Percentiles rank a stretch among this genome's conserved stretches.
Conservation (phyloP, 2,329 filamentous ascomycete genomes). For the Plenodomus biglobosus region DNA sequence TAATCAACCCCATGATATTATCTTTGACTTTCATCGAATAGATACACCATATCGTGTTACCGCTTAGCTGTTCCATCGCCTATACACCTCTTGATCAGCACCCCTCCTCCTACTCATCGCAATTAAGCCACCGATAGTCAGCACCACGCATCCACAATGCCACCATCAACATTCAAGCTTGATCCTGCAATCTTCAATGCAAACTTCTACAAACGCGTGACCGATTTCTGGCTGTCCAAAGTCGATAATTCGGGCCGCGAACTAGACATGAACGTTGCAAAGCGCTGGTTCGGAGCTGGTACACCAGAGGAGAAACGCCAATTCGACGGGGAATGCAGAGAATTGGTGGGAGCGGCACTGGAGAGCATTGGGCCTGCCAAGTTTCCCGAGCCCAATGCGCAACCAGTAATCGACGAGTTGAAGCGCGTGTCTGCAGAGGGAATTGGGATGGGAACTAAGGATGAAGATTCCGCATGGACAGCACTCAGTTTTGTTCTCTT, state of each 20-base stretch:
- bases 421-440: slow-evolving; percentile 9
- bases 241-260: slow-evolving; percentile 29
- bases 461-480: slow-evolving; percentile 35
- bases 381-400: slow-evolving; percentile 34
- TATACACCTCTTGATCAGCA: slow-evolving; percentile 5
- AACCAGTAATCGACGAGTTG: slow-evolving; percentile 45
- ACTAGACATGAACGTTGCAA: slow-evolving; percentile 24
- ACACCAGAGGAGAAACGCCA: slow-evolving; percentile 35
- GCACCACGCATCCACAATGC: slow-evolving; percentile 25
- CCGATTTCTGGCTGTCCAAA: slow-evolving; percentile 45
- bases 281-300: slow-evolving; percentile 43
- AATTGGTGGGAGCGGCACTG: slow-evolving; percentile 41
- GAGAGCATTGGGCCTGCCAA: slow-evolving; percentile 42
- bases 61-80: slow-evolving; percentile 6
- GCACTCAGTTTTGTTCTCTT: slow-evolving; percentile 58
- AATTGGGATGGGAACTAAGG: slow-evolving; percentile 18
- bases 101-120: slow-evolving; percentile 4
- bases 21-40: not conserved
- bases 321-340: slow-evolving; percentile 43
- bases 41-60: slow-evolving; percentile 6
- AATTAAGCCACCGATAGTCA: not conserved
- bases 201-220: slow-evolving; percentile 41
- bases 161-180: slow-evolving; percentile 34
- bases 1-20: not conserved
- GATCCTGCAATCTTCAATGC: slow-evolving; percentile 46